Base-by-base conservation (phyloP, 1,139 yeast species). In the Pichia sp. region DNA sequence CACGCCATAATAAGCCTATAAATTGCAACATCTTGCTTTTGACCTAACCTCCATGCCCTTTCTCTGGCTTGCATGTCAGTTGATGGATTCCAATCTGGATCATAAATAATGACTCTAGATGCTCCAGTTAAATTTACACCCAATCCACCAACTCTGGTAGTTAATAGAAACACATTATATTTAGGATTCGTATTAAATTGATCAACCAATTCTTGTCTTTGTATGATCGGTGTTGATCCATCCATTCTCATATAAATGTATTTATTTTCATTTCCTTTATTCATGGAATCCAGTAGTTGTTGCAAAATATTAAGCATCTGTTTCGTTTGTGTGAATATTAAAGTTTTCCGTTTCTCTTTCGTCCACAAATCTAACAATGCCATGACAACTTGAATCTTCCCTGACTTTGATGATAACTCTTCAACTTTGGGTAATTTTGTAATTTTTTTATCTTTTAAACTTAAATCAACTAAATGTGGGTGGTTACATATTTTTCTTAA, bases 61-160 rank as follows among this genome's bases (percentile, higher is more conserved):
- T 91, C 98, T 49, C 98, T 68, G 0, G 98, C 98, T 61, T 91
- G 98, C 49, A 91, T 74, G 65, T 91, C 98, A 0, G 97, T 91
- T 0, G 96, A 87, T 0, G 98, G 98, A 56, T 91, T 91, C 98
- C 98, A 91, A 60, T 91, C 98, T 0, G 98, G 98, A 56, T 91
- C 98, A 59, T 73, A 91, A 15, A 91, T 91, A 16, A 91, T 87
- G 6, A 91, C 96, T 40, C 98, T 66, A 53, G 88, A 91, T 0
- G 98, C 98, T 5, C 97, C 97, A 0, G 96, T 91, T 37, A 91
- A 63, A 60, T 91, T 91, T 2, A 91, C 86, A 19, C 98, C 98
- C 34, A 91, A 67, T 0, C 98, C 98, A 21, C 98, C 98, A 3
- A 91, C 98, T 56, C 91, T 76, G 0, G 98, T 91, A 0, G 98